Evolutionary conservation across 345 rosid genomes (phyloP).

Genomic region (Ceriops decandra): DNA sequence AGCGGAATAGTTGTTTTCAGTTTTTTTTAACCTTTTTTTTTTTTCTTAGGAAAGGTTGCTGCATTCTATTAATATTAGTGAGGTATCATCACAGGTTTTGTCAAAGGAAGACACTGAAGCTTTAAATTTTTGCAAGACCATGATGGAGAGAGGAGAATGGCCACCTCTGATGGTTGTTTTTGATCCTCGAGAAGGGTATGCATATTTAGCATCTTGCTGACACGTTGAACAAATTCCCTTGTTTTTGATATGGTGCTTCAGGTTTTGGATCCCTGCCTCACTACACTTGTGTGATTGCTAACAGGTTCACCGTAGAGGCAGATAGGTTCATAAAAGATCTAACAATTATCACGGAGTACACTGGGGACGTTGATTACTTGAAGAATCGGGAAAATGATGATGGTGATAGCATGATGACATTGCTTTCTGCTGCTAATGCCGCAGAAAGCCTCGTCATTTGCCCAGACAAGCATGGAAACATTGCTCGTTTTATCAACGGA

Average conservation of each 20-base stretch:
- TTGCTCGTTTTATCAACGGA: constrained; percentile 33
- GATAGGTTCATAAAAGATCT: constrained; percentile 23
- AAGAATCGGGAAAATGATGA: constrained; percentile 23
- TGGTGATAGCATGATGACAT: constrained; percentile 34
- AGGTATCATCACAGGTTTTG: constrained; percentile 18
- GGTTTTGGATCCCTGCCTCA: not conserved
- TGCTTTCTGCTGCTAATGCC: constrained; percentile 25
- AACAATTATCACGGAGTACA: not conserved
- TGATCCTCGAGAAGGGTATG: constrained; percentile 34
- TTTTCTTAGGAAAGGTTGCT: not conserved
- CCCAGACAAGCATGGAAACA: constrained; percentile 26
- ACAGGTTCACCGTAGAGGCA: constrained; percentile 32
- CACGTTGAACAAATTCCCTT: not conserved
- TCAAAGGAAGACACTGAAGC: constrained; percentile 25
- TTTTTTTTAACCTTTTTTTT: not conserved
- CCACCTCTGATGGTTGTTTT: constrained; percentile 30
- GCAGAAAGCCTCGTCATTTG: constrained; percentile 27
- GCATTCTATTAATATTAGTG: not conserved
- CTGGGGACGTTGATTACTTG: constrained; percentile 1
- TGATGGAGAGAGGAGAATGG: constrained; percentile 36
- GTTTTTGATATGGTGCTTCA: too few relatives aligned
- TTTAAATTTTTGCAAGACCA: constrained; percentile 22
- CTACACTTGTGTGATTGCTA: not conserved
- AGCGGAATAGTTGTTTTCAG: not conserved
- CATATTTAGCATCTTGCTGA: not conserved